These are phyloP conservation scores for Mycena epipterygia DNA, from an alignment of 768 basidiomycete species.

Conservation along the genomic window DNA sequence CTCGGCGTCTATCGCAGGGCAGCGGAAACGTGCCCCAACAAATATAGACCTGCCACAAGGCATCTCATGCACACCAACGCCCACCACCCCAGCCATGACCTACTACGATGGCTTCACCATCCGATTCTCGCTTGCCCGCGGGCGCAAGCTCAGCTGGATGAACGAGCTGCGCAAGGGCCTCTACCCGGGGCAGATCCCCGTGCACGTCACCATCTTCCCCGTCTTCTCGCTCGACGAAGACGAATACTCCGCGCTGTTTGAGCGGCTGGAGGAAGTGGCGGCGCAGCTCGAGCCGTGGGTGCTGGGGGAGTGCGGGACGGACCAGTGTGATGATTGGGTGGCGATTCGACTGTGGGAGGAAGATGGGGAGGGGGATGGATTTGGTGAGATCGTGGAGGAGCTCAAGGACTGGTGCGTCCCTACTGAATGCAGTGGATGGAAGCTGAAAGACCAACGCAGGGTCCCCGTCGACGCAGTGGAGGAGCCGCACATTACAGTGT, in stretches of 20 bases:
- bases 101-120: slow-evolving; percentile 7
- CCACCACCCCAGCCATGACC: slow-evolving; percentile 4
- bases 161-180: slow-evolving; percentile 6
- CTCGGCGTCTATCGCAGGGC: background rate
- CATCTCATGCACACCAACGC: background rate
- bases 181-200: slow-evolving; percentile 3
- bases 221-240: background rate
- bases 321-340: slow-evolving; percentile 3
- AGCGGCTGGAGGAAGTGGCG: slow-evolving; percentile 1
- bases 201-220: background rate
- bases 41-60: slow-evolving; percentile 1
- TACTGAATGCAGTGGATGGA: background rate
- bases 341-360: slow-evolving; percentile 9
- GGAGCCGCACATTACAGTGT: slow-evolving; percentile 2
- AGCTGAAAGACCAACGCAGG: background rate
- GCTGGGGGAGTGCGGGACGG: slow-evolving; percentile 1
- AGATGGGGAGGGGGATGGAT: slow-evolving; percentile 5
- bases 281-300: background rate
- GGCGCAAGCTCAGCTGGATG: slow-evolving; percentile 10
- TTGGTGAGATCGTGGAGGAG: background rate
- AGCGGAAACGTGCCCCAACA: background rate
- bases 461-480: slow-evolving; percentile 6
- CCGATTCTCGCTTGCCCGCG: slow-evolving; percentile 4
- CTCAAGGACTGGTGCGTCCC: slow-evolving; percentile 5
- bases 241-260: background rate